A percentile compares a stretch with the other conserved stretches of the same genome.
Conservation (phyloP, 2,329 filamentous ascomycete species). For the Fusarium palustre region DNA sequence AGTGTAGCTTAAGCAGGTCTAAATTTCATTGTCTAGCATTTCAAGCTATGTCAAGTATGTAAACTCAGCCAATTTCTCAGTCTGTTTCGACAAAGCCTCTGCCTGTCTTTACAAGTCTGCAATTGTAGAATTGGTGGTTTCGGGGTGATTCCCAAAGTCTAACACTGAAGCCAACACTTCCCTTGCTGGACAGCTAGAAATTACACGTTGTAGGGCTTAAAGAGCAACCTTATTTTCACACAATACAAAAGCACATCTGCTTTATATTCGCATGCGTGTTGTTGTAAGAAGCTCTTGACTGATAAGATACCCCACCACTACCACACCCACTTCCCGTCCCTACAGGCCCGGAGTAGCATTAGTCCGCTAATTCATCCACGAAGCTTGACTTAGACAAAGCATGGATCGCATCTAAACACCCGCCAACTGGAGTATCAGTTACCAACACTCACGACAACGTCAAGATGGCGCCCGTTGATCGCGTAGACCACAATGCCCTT, state of each 20-base stretch:
- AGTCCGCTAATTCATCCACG: constrained; percentile 13
- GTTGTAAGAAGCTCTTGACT: constrained; percentile 4
- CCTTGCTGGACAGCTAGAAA: too few relatives aligned
- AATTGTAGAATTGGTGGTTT: background rate
- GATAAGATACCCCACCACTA: constrained; percentile 30
- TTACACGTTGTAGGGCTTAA: too few relatives aligned
- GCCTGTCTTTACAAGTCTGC: background rate
- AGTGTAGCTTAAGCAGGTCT: background rate
- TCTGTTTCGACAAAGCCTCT: background rate
- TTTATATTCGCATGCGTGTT: background rate
- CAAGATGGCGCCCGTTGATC: constrained; percentile 58
- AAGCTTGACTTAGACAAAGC: background rate
- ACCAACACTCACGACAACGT: background rate
- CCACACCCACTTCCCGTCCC: constrained; percentile 27
- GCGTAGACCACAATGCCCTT: constrained; percentile 53
- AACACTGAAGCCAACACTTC: too few relatives aligned
- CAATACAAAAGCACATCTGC: too few relatives aligned
- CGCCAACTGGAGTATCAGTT: constrained; percentile 6
- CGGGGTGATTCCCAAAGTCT: too few relatives aligned
- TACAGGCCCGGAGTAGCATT: constrained; percentile 25
- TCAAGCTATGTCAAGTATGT: background rate
- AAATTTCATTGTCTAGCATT: background rate
- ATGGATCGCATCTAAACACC: constrained; percentile 16
- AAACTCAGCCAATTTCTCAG: background rate
- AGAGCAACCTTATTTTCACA: too few relatives aligned